phyloP scores from a whole-genome alignment of 1,284 basidiomycete genomes.

The Microbotryomycetes sp. region DNA sequence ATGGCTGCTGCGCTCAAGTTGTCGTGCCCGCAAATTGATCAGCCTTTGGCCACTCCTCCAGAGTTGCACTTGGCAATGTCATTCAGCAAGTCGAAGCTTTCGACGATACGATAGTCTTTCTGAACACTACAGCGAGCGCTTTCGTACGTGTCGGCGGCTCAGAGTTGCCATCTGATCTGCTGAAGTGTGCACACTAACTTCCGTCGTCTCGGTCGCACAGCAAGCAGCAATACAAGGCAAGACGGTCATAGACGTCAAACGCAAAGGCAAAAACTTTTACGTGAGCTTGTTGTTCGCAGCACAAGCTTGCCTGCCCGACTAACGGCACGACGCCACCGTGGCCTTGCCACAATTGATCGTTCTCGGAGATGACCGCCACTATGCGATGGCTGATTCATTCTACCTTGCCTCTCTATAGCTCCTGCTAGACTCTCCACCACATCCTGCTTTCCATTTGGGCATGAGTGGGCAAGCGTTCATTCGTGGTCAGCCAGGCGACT shows the following conservation, averaged over 20 bases:
- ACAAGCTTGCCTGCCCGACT: too few relatives aligned
- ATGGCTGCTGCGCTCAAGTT: too few relatives aligned
- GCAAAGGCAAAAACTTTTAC: conserved; percentile 63
- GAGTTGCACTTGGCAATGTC: too few relatives aligned
- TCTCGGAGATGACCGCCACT: too few relatives aligned
- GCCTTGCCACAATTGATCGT: neutral
- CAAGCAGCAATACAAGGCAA: conserved; percentile 56
- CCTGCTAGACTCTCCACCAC: conserved; percentile 8
- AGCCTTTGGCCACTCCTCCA: too few relatives aligned
- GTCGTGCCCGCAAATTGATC: too few relatives aligned
- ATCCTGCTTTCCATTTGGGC: conserved; percentile 32
- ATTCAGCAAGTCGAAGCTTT: conserved; percentile 55
- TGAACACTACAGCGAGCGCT: conserved; percentile 53
- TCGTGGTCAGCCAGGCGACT: conserved; percentile 56
- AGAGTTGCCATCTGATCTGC: neutral
- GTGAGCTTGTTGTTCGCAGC: conserved; percentile 24
- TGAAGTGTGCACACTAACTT: conserved; percentile 1
- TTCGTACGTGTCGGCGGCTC: conserved; percentile 54
- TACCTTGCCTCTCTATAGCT: conserved; percentile 30
- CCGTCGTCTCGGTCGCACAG: conserved; percentile 45
- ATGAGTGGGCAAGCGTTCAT: conserved; percentile 45
- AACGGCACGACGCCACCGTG: too few relatives aligned
- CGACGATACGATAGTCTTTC: conserved; percentile 65
- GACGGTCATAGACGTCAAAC: conserved; percentile 54
- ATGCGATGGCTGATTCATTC: too few relatives aligned